phyloP scores from a whole-genome alignment of 1,139 yeast species.

The Saccharomyces hybrid region DNA sequence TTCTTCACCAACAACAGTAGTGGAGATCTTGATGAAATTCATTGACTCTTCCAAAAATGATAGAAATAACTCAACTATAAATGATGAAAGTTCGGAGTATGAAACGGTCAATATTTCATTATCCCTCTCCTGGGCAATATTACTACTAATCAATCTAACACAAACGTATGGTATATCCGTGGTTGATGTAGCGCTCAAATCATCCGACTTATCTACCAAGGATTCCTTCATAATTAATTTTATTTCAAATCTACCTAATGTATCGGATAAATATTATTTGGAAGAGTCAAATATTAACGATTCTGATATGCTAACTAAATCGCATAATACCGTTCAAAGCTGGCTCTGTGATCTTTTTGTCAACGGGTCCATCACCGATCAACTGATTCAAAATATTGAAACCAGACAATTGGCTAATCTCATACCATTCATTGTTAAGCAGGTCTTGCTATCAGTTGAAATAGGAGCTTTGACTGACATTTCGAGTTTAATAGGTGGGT shows the following conservation, averaged over 20 bases:
- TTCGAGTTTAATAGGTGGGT: constrained; percentile 39
- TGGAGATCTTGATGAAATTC: constrained; percentile 19
- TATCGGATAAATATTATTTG: constrained; percentile 19
- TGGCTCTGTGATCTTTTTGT: constrained; percentile 83
- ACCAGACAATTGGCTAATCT: constrained; percentile 61
- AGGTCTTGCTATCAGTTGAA: constrained; percentile 57
- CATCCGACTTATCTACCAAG: constrained; percentile 8
- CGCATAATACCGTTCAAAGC: constrained; percentile 45
- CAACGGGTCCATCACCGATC: constrained; percentile 82
- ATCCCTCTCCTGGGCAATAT: constrained; percentile 23
- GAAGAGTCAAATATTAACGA: constrained; percentile 13
- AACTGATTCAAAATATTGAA: constrained; percentile 57
- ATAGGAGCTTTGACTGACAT: constrained; percentile 41
- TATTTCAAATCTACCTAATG: constrained; percentile 20
- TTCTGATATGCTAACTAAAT: constrained; percentile 14
- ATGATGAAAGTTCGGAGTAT: constrained; percentile 19
- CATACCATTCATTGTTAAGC: constrained; percentile 67
- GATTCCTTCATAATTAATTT: constrained; percentile 23
- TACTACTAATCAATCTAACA: constrained; percentile 18
- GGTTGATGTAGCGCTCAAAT: constrained; percentile 14
- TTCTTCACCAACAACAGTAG: constrained; percentile 15
- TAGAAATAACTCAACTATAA: constrained; percentile 10
- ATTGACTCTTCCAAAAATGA: constrained; percentile 23
- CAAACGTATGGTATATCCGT: constrained; percentile 21
- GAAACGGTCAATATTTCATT: constrained; percentile 22